These are phyloP conservation scores for Eutrema salsugineum DNA, from an alignment of 441 rosid genomes.

Conservation along the genomic window DNA sequence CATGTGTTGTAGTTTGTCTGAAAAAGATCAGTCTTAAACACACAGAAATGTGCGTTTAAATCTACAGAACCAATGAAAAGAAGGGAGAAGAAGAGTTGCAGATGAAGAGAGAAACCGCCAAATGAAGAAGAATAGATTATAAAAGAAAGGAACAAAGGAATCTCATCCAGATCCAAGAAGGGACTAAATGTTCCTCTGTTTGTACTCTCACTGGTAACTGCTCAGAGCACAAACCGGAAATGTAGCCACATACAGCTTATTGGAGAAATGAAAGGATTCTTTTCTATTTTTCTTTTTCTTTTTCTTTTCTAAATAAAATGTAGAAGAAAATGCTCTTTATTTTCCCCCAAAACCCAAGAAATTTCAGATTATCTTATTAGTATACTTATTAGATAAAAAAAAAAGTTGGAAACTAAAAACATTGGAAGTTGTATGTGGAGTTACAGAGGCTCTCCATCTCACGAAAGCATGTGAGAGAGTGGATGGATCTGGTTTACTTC, in stretches of 20 bases:
- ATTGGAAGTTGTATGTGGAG: slow-evolving; percentile 30
- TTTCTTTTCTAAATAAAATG: background rate
- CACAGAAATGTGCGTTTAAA: slow-evolving; percentile 14
- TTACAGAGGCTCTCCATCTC: slow-evolving; percentile 33
- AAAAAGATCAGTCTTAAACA: background rate
- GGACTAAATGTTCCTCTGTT: slow-evolving; percentile 27
- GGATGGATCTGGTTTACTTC: slow-evolving; percentile 54
- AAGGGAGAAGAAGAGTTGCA: slow-evolving; percentile 2
- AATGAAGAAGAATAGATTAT: background rate
- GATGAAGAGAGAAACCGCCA: slow-evolving; percentile 13
- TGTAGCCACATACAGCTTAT: slow-evolving; percentile 34
- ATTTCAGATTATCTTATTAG: background rate
- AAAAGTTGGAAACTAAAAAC: background rate
- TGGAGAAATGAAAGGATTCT: slow-evolving; percentile 32
- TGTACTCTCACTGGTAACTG: slow-evolving; percentile 28
- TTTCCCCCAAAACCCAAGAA: background rate
- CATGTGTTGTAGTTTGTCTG: slow-evolving; percentile 9
- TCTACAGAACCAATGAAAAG: slow-evolving; percentile 17
- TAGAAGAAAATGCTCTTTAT: background rate
- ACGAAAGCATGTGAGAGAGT: slow-evolving; percentile 59
- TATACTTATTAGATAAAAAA: background rate
- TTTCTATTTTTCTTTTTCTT: background rate
- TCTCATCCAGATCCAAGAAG: slow-evolving; percentile 63
- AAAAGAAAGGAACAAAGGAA: slow-evolving; percentile 32
- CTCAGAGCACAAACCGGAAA: slow-evolving; percentile 35